phyloP scores from a whole-genome alignment of 2,329 filamentous ascomycete species.

The Peltaster fructicola region DNA sequence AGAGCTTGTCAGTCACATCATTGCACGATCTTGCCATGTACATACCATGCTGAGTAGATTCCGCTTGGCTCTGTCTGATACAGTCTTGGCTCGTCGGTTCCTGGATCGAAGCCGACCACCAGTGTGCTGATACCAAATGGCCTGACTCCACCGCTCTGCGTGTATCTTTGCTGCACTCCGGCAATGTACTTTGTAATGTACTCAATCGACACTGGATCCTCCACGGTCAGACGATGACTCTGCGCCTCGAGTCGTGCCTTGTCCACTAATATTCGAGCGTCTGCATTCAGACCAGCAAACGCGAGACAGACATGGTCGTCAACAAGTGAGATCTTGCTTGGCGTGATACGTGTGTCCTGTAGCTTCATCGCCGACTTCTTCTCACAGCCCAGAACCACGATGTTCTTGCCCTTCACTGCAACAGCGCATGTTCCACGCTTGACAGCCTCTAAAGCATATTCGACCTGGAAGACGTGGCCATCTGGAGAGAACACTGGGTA shows the following conservation, averaged over 20 bases:
- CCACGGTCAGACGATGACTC: conserved; percentile 89
- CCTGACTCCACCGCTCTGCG: conserved; percentile 91
- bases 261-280: conserved; percentile 94
- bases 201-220: conserved; percentile 93
- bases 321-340: conserved; percentile 92
- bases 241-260: conserved; percentile 95
- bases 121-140: conserved; percentile 98
- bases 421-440: conserved; percentile 99
- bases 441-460: conserved; percentile 96
- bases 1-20: background rate
- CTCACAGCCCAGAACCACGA: conserved; percentile 94
- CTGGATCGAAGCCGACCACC: conserved; percentile 95
- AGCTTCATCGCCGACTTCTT: conserved; percentile 99
- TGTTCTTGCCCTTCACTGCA: conserved; percentile 83
- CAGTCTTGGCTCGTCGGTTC: conserved; percentile 69
- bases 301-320: conserved; percentile 94
- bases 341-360: conserved; percentile 96
- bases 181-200: conserved; percentile 99
- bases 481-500: conserved; percentile 83
- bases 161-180: conserved; percentile 96
- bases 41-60: conserved; percentile 95
- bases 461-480: conserved; percentile 98
- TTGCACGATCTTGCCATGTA: conserved; percentile 4
- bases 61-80: conserved; percentile 99
- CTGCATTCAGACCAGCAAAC: conserved; percentile 92